A percentile compares a stretch with the other conserved stretches of the same genome.
Evolutionary conservation across 164 flowering plant genomes (phyloP).

Genomic region (Aristolochia fimbriata): DNA sequence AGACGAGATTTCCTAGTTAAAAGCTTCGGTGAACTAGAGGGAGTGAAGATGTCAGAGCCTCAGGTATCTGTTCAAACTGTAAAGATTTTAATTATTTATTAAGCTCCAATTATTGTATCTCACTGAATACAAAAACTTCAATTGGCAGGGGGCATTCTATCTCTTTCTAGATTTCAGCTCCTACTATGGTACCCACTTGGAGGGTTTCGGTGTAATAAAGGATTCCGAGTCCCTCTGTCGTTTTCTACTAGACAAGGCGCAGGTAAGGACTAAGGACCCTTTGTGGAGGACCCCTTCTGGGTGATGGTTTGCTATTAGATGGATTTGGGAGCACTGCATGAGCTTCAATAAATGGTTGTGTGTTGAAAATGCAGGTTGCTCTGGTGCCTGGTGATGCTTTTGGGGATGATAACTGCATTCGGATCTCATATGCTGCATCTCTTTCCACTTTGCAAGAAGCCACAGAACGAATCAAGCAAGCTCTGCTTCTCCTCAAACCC

Average conservation of each 20-base stretch:
- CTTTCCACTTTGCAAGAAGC: constrained; percentile 68
- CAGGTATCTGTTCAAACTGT: constrained; percentile 34
- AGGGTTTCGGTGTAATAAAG: constrained; percentile 68
- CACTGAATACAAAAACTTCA: not conserved
- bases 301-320: no score
- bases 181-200: constrained; percentile 67
- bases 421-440: constrained; percentile 88
- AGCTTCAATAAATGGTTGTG: no score
- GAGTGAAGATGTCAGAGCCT: constrained; percentile 81
- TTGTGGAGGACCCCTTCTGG: no score
- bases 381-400: constrained; percentile 95
- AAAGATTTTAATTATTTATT: not conserved
- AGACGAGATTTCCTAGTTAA: constrained; percentile 74
- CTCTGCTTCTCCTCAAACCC: constrained; percentile 39
- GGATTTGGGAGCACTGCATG: no score
- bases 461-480: constrained; percentile 60
- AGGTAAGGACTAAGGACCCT: constrained; percentile 53
- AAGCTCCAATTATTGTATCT: no score
- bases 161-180: constrained; percentile 78
- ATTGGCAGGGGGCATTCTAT: constrained; percentile 91
- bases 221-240: constrained; percentile 81
- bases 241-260: constrained; percentile 71
- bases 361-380: constrained; percentile 52
- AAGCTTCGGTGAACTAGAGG: constrained; percentile 57
- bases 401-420: constrained; percentile 87